Base-by-base conservation (phyloP, 345 rosid species). In the Raphanus sativus region DNA sequence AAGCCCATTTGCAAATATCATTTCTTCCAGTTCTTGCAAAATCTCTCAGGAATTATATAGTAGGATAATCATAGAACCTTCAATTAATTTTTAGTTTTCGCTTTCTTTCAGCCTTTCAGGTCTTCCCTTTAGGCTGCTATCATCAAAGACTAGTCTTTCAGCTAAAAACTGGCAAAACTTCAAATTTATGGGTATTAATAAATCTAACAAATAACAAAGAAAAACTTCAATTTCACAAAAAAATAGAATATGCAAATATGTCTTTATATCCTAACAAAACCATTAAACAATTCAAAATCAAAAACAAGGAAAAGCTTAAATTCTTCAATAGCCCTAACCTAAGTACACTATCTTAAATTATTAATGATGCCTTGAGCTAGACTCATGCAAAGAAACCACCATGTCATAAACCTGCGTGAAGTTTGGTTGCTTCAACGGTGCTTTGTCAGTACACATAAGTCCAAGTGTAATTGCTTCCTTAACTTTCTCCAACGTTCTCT, bases 381-480 rank as follows among this genome's bases (percentile, higher is more conserved):
- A 70, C 73, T 82, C 77, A 45, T 87, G 76, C 54, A 71, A 74
- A 62, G 71, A 76, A 59, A 17, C 55, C 12, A 87, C 79, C 86
- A 84, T 78, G 48, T 73, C 73, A 54, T 16, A 73, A 54, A 91
- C 83, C 83, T 88, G 87, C 38, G 32, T 70, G 78, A 86, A 72
- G 75, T 79, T 79, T n/a, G 88, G 90, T 11, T 82, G 85, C 64
- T 84, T 80, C 56, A 75, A 30, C 12, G 77, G 81, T 34, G 87
- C 62, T 59, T 75, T 83, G 68, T 89, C 89, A 4, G 80, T 86
- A 77, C 94, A 91, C 84, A 83, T 77, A 56, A 89, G 76, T 55
- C 91, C 92, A 50, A 91, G 82, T 0, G 75, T 79, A n/a, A 87
- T n/a, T 21, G 85, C 87, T 64, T 86, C 84, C 79, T 86, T 83